These are phyloP conservation scores for Saccharomycopsis fermentans DNA, from an alignment of 805 yeast species.

Conservation along the genomic window DNA sequence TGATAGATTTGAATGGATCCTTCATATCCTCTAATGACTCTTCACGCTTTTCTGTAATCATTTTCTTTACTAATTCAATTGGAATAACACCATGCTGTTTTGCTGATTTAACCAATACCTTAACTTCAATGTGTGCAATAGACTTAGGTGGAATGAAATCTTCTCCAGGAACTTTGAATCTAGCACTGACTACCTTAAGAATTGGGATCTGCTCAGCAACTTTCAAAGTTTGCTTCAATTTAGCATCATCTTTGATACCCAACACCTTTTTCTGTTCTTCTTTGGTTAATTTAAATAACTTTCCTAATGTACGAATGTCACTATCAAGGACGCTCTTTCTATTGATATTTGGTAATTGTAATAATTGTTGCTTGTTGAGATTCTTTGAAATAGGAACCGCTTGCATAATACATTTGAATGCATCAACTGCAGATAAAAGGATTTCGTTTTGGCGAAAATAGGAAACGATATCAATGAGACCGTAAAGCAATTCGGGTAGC, in stretches of 20 bases:
- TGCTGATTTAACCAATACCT: slow-evolving; percentile 68
- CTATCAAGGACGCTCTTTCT: slow-evolving; percentile 33
- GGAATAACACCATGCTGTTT: slow-evolving; percentile 46
- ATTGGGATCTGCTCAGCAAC: slow-evolving; percentile 61
- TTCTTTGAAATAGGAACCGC: slow-evolving; percentile 50
- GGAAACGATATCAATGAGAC: slow-evolving; percentile 72
- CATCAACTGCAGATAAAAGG: slow-evolving; percentile 47
- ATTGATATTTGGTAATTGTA: slow-evolving; percentile 74
- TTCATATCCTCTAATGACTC: slow-evolving; percentile 56
- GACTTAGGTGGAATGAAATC: slow-evolving; percentile 58
- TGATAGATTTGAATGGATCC: slow-evolving; percentile 60
- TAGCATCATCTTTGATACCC: slow-evolving; percentile 38
- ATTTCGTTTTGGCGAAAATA: slow-evolving; percentile 67
- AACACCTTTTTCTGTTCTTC: slow-evolving; percentile 45
- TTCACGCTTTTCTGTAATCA: slow-evolving; percentile 34
- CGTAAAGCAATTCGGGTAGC: slow-evolving; percentile 56
- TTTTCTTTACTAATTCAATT: slow-evolving; percentile 25
- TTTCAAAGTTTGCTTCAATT: slow-evolving; percentile 39
- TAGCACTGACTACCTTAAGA: slow-evolving; percentile 56
- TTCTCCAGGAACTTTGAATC: slow-evolving; percentile 85
- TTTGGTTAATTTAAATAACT: slow-evolving; percentile 49
- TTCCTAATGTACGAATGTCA: slow-evolving; percentile 55
- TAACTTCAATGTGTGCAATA: slow-evolving; percentile 62
- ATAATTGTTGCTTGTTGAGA: slow-evolving; percentile 45
- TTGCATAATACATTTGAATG: slow-evolving; percentile 64